Evolutionary conservation across 83 land plant genomes (phyloP).

Genomic region (Picea engelmannii): DNA sequence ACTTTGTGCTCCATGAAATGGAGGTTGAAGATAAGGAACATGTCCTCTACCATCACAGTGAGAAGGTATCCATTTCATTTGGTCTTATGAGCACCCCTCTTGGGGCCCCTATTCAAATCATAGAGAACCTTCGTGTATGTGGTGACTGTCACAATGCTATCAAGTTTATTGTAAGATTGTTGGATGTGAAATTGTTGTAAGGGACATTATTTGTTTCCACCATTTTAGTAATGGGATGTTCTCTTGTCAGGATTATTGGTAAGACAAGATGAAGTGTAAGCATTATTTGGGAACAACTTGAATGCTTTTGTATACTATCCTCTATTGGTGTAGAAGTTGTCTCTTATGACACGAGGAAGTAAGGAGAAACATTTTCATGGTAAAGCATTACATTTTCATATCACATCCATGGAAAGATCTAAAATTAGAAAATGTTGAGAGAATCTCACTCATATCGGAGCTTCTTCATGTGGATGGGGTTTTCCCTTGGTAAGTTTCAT

Average conservation of each 20-base stretch:
- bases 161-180: no score
- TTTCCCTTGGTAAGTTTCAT: slow-evolving; percentile 4
- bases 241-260: no score
- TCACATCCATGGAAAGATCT: neutral
- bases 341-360: neutral
- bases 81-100: neutral
- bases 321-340: neutral
- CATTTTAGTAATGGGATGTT: neutral
- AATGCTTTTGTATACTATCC: no score
- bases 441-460: no score
- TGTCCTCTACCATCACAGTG: no score
- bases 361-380: neutral
- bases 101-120: neutral
- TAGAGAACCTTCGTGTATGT: no score
- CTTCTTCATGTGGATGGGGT: neutral
- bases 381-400: no score
- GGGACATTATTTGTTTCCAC: neutral
- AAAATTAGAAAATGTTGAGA: neutral
- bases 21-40: no score
- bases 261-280: no score
- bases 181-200: neutral
- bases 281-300: no score
- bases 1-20: no score
- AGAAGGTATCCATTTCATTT: neutral
- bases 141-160: no score